phyloP scores from a whole-genome alignment of 495 filamentous ascomycete species.

The Oleoguttula mirabilis region DNA sequence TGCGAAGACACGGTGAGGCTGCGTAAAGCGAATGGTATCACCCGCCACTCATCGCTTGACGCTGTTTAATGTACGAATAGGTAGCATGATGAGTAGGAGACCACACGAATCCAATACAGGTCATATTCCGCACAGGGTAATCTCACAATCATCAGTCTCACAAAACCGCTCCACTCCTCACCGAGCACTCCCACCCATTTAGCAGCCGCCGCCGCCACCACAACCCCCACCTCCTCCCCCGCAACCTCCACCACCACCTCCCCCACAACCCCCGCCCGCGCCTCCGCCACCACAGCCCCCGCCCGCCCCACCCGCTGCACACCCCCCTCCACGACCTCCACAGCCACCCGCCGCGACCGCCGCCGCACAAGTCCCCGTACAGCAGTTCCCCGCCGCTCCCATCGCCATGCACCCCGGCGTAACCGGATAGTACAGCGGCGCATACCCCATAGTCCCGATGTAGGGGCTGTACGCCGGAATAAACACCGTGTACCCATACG shows the following conservation, averaged over 20 bases:
- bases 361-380: constrained; percentile 38
- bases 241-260: constrained; percentile 25
- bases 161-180: no score
- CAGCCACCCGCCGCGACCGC: constrained; percentile 45
- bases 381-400: constrained; percentile 32
- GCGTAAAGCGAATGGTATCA: no score
- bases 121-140: no score
- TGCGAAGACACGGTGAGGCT: no score
- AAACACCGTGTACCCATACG: constrained; percentile 39
- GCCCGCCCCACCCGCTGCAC: constrained; percentile 30
- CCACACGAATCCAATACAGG: no score
- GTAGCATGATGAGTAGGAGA: no score
- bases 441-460: constrained; percentile 10
- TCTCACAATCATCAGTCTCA: no score
- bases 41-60: no score
- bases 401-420: constrained; percentile 18
- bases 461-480: constrained; percentile 44
- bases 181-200: no score
- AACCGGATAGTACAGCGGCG: constrained; percentile 15
- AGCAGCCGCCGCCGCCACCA: constrained; percentile 6
- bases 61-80: no score
- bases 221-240: constrained; percentile 6
- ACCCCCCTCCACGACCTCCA: constrained; percentile 36
- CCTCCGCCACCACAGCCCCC: constrained; percentile 32
- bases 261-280: constrained; percentile 24